phyloP scores from a whole-genome alignment of 2,329 filamentous ascomycete species.

The Sclerotinia trifoliorum region DNA sequence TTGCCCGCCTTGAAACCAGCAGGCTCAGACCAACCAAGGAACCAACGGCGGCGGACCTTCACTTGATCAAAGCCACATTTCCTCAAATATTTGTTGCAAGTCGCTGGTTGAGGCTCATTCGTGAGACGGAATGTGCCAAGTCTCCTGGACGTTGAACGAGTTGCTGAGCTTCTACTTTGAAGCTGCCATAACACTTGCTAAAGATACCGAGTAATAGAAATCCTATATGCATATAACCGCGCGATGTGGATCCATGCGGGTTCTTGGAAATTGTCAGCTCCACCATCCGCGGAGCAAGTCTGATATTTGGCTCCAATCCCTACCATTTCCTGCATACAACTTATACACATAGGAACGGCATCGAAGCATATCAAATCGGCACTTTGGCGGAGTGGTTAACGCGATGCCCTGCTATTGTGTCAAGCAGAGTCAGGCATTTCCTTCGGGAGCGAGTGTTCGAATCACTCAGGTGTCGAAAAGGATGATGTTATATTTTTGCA shows the following conservation, averaged over 20 bases:
- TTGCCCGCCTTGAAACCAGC: too few species aligned
- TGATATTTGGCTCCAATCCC: background rate
- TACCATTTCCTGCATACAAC: background rate
- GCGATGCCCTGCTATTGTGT: constrained; percentile 21
- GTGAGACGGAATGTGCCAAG: background rate
- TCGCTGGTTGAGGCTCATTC: constrained; percentile 7
- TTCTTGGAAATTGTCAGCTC: constrained; percentile 6
- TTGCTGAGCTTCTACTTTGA: background rate
- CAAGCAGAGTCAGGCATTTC: constrained; percentile 7
- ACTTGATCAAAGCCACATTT: constrained; percentile 14
- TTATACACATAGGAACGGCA: fast-evolving
- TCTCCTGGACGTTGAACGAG: background rate
- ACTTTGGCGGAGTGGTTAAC: constrained; percentile 23
- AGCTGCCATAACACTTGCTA: background rate
- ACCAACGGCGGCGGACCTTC: background rate
- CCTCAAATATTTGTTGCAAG: constrained; percentile 11
- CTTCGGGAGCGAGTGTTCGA: constrained; percentile 23
- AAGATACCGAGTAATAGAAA: background rate
- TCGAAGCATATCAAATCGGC: fast-evolving
- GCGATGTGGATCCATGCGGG: constrained; percentile 14
- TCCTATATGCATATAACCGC: constrained; percentile 1
- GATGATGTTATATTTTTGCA: background rate
- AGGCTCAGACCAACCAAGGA: too few species aligned
- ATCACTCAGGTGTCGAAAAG: constrained; percentile 12
- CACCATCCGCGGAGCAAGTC: background rate